Percentiles rank a stretch among this genome's conserved stretches.
Conservation (phyloP, 805 yeast species). For the Maudiozyma bulderi region DNA sequence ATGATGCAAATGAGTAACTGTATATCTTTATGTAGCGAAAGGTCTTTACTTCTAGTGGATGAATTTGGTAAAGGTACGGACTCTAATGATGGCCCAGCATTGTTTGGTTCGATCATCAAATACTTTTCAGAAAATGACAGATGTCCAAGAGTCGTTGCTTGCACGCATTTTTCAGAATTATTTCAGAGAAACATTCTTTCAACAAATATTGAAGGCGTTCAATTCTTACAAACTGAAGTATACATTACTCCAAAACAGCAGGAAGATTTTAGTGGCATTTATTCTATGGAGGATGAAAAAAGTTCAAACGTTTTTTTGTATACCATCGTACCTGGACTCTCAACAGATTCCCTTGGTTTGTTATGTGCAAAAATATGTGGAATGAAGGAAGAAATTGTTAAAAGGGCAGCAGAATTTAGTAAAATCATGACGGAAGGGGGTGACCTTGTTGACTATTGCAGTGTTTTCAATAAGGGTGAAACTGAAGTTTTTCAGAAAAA, state of each 20-base stretch:
- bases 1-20: constrained; percentile 36
- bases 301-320: constrained; percentile 28
- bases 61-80: constrained; percentile 50
- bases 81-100: constrained; percentile 36
- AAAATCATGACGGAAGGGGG: constrained; percentile 11
- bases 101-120: constrained; percentile 33
- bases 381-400: constrained; percentile 22
- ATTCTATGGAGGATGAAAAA: neutral
- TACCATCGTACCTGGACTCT: constrained; percentile 25
- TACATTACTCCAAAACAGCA: constrained; percentile 4
- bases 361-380: constrained; percentile 36
- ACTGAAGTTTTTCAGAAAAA: constrained; percentile 8
- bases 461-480: constrained; percentile 12
- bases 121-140: constrained; percentile 9
- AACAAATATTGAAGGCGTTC: constrained; percentile 12
- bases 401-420: constrained; percentile 27
- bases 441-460: constrained; percentile 14
- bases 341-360: constrained; percentile 31
- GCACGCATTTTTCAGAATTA: constrained; percentile 39
- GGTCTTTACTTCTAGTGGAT: constrained; percentile 39
- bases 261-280: neutral
- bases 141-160: constrained; percentile 27
- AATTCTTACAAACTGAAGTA: constrained; percentile 28
- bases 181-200: constrained; percentile 24
- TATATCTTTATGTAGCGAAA: constrained; percentile 31